Conservation (phyloP, 2,329 filamentous ascomycete species). For the Endocalyx cinctus region DNA sequence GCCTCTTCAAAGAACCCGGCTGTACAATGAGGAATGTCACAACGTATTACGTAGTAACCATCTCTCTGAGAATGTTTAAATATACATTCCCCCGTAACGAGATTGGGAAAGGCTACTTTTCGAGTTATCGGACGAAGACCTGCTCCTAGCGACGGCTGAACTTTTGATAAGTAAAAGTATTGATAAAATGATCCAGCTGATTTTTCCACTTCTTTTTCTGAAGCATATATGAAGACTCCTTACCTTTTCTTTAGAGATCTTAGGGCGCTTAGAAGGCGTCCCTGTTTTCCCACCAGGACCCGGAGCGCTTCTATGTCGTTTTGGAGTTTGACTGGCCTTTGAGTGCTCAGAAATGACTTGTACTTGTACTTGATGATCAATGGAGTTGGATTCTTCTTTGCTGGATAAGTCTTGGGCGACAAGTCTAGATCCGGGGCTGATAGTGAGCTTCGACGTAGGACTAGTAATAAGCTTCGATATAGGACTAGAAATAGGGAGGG, state of each 20-base stretch:
- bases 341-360: slow-evolving; percentile 13
- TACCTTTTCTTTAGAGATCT: slow-evolving; percentile 14
- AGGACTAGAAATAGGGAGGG: no score
- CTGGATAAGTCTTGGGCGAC: not conserved
- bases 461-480: slow-evolving; percentile 1
- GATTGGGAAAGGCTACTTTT: slow-evolving; percentile 22
- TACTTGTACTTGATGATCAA: slow-evolving; percentile 13
- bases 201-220: no score
- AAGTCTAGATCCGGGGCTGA: slow-evolving; percentile 9
- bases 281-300: no score
- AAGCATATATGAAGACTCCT: no score
- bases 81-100: slow-evolving; percentile 23
- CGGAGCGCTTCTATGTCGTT: slow-evolving; percentile 10
- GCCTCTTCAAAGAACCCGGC: slow-evolving; percentile 18
- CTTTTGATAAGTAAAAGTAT: slow-evolving; percentile 7
- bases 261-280: slow-evolving; percentile 15
- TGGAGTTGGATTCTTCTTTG: slow-evolving; percentile 1
- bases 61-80: slow-evolving; percentile 20
- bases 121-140: slow-evolving; percentile 12
- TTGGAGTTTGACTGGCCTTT: slow-evolving; percentile 4
- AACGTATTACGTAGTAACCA: slow-evolving; percentile 25
- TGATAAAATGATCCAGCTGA: no score
- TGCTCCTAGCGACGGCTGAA: slow-evolving; percentile 4
- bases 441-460: slow-evolving; percentile 1
- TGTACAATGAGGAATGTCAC: slow-evolving; percentile 15